Conservation (phyloP, 345 rosid species). For the Salix caprea region DNA sequence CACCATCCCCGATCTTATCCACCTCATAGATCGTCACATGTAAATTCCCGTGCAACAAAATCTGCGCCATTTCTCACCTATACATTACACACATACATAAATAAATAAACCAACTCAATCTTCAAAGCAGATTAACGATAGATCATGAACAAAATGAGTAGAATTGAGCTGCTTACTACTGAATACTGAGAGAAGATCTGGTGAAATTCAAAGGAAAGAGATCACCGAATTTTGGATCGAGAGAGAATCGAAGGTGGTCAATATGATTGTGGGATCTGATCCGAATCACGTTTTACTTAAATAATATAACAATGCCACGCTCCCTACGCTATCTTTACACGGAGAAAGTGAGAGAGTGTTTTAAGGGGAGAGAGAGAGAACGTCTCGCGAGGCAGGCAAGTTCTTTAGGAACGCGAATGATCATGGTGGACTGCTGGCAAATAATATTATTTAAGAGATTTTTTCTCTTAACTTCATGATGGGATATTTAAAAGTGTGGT, state of each 20-base stretch:
- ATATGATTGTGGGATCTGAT: background rate
- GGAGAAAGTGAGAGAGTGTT: background rate
- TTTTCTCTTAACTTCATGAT: too few species aligned
- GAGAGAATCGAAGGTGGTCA: background rate
- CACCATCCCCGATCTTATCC: slow-evolving; percentile 51
- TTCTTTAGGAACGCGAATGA: background rate
- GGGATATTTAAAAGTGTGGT: too few species aligned
- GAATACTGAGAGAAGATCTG: background rate
- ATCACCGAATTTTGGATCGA: background rate
- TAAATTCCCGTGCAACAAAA: slow-evolving; percentile 71
- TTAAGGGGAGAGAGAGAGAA: too few species aligned
- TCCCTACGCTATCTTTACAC: too few species aligned
- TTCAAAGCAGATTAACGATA: background rate
- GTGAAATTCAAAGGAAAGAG: background rate
- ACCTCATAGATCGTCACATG: slow-evolving; percentile 90
- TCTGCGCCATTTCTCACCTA: slow-evolving; percentile 65
- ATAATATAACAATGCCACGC: background rate
- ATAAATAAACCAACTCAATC: background rate
- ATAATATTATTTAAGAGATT: too few species aligned
- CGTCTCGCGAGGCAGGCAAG: background rate
- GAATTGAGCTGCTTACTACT: background rate
- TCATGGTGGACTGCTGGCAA: too few species aligned
- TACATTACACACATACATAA: background rate
- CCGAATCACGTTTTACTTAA: background rate
- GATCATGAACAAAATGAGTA: background rate